Evolutionary conservation across 2,329 filamentous ascomycete genomes (phyloP), one percentile per base, ranked within the genome.

Genomic region (Tympanopsis confertula): DNA sequence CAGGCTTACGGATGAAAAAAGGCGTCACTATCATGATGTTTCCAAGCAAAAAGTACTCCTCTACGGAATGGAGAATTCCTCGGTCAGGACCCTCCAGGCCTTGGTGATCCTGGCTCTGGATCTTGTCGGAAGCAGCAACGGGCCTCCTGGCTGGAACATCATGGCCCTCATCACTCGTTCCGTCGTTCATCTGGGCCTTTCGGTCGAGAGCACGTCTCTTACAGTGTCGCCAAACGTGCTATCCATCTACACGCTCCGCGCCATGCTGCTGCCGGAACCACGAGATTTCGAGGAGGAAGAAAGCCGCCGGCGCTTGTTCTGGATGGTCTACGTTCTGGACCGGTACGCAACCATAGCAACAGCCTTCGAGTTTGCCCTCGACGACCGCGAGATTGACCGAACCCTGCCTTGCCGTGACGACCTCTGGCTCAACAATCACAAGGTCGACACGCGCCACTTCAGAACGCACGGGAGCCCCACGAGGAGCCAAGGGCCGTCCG

Each of bases 251-350:
- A 94, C 87, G 0, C 64, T 94, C 33, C 72, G 87, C 39, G 86
- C 87, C 13, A 88, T 88, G 64, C 79, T 89, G 3, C 65, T 94
- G 0, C 83, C 86, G 0, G 86, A 94, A 42, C 74, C 88, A 0
- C 78, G 76, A 37, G 83, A 86, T 43, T 94, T 88, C 57, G 82
- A 94, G 39, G 10, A n/a, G 24, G 88, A 94, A 43, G 88, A 95
- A 56, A 83, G 84, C 30, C 69, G 87, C 19, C 72, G 88, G 19
- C 70, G 88, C 19, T 65, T 94, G 1, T 94, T 95, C 56, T 95
- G 88, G 88, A 89, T 93, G 78, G 79, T 94, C 10, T 95, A 94
- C 52, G 62, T 94, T 12, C 68, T 95, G 4, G 88, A 95, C 54
- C 73, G 88, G 36, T 94, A 94, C 52, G 86, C 86, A 1, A 94